Conservation (phyloP, 2,329 filamentous ascomycete genomes). For the Aureobasidium sp. region DNA sequence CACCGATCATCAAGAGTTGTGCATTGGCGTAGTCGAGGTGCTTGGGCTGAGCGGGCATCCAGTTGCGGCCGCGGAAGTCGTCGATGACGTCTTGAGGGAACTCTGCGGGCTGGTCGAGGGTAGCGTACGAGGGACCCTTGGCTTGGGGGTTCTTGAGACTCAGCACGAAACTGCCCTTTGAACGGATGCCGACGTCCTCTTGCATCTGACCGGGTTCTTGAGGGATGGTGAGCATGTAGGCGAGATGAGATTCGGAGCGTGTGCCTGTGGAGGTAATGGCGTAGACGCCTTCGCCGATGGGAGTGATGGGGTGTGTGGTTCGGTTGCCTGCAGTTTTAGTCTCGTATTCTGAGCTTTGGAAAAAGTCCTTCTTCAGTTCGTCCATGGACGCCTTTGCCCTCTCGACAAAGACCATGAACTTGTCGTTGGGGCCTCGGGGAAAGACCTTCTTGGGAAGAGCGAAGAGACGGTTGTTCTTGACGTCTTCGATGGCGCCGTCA, state of each 20-base stretch:
- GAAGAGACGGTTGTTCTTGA: conserved; percentile 59
- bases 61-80: conserved; percentile 63
- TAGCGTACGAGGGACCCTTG: conserved; percentile 54
- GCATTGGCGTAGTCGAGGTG: conserved; percentile 66
- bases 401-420: conserved; percentile 77
- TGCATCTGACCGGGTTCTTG: conserved; percentile 62
- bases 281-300: conserved; percentile 79
- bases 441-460: conserved; percentile 78
- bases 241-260: conserved; percentile 54
- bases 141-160: conserved; percentile 72
- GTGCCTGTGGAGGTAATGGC: conserved; percentile 64
- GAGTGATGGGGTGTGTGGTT: conserved; percentile 59
- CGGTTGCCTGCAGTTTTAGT: conserved; percentile 68
- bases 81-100: conserved; percentile 64
- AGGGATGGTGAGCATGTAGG: conserved; percentile 70
- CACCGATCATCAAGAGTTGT: conserved; percentile 72
- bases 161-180: conserved; percentile 67
- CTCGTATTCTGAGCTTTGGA: conserved; percentile 57
- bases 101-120: conserved; percentile 55
- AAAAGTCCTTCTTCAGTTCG: conserved; percentile 63
- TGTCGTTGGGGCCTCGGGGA: conserved; percentile 57
- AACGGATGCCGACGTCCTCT: conserved; percentile 60
- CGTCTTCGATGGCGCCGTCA: conserved; percentile 46
- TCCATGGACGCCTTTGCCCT: conserved; percentile 58
- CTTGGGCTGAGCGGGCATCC: conserved; percentile 64